Base-by-base conservation (phyloP, 495 filamentous ascomycete species). In the Daldinia concentrica region DNA sequence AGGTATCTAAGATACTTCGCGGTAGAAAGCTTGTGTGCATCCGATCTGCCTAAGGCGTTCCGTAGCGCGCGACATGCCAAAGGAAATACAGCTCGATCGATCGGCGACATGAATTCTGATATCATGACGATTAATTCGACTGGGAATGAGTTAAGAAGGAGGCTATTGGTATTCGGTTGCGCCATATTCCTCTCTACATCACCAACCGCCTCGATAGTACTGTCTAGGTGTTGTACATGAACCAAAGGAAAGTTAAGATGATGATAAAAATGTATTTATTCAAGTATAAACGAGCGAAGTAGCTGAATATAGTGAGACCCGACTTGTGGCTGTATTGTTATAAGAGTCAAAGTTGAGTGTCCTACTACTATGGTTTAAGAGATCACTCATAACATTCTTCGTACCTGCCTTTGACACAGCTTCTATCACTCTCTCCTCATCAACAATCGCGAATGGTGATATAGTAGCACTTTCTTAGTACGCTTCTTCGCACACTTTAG, bases 121-220 rank as follows among this genome's bases (percentile, higher is more conserved):
- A 73, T 54, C 4, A 15, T 19, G 14, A 19, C 0, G 12, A 69
- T n/a, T 9, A 69, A 4, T 11, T 73, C 70, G 37, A 26, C 5
- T 24, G 70, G 70, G 17, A 69, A n/a, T 17, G 58, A n/a, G 12
- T 61, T 30, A 22, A 73, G 43, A 29, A 73, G 37, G 12, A 19
- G 7, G 26, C 11, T 29, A 30, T 15, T 8, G 11, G 12, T 34
- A 26, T 36, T 34, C 12, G 6, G 62, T 3, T 27, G 14, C 24
- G 34, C 24, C 22, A 41, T 37, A 4, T 29, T 50, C 37, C 11
- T 5, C 11, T 5, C 12, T 32, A 1, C 1, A 57, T 36, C n/a
- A 0, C 62, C 39, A 57, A 24, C 3, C 41, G 11, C 17, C 39
- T 11, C 8, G 39, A 22, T 12, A 11, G 3, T 54, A 6, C 12